phyloP scores from a whole-genome alignment of 1,139 yeast species.

The Pichia cactophila region DNA sequence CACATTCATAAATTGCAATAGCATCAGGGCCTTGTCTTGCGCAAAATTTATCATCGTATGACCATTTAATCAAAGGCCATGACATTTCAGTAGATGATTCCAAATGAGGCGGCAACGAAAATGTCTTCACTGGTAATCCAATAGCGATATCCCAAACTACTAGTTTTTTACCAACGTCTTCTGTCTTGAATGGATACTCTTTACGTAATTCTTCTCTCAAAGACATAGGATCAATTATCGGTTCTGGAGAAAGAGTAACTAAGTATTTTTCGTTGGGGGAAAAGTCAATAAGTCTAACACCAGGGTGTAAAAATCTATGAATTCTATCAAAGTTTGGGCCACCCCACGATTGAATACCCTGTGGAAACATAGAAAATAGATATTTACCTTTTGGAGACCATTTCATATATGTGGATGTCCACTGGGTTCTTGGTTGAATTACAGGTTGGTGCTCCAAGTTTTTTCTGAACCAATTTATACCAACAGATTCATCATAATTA shows the following conservation, averaged over 20 bases:
- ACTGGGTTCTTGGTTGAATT: constrained; percentile 70
- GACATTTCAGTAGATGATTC: constrained; percentile 68
- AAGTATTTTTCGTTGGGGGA: constrained; percentile 88
- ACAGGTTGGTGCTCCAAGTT: constrained; percentile 69
- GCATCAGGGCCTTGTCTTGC: constrained; percentile 96
- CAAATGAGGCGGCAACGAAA: constrained; percentile 78
- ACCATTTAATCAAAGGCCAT: constrained; percentile 99
- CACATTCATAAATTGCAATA: constrained; percentile 69
- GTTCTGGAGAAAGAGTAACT: constrained; percentile 85
- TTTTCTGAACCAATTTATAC: constrained; percentile 82
- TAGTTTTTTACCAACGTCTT: constrained; percentile 87
- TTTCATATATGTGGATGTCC: constrained; percentile 82
- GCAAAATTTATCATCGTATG: constrained; percentile 85
- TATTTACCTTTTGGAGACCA: constrained; percentile 94
- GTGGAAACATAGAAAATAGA: constrained; percentile 82
- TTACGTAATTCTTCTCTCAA: constrained; percentile 34
- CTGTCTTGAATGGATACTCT: constrained; percentile 75
- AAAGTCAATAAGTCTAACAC: constrained; percentile 82
- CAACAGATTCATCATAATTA: constrained; percentile 75
- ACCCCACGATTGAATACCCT: constrained; percentile 97
- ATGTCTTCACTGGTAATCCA: constrained; percentile 79
- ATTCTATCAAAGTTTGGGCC: constrained; percentile 72
- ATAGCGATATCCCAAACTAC: constrained; percentile 90
- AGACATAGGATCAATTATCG: constrained; percentile 62
- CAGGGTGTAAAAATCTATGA: constrained; percentile 79